Evolutionary conservation across 768 basidiomycete species (phyloP), one percentile per base, ranked within the genome.

Genomic region (Suillus weaverae): DNA sequence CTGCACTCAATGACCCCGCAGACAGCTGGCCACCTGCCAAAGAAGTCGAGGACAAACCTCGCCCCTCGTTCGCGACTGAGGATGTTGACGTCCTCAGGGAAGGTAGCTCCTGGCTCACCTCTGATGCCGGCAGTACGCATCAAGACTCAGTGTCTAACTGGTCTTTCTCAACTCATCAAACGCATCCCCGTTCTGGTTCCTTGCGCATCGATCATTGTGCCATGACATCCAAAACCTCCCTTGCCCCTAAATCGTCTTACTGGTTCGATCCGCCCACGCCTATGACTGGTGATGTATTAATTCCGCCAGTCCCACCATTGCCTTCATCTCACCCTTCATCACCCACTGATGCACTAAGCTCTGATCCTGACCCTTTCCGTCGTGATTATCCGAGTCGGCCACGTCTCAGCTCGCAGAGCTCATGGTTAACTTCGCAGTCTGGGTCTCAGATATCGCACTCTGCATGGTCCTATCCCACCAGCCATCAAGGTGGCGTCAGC

Each of bases 91-190:
- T 80, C 22, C 81, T 92, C 60, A 86, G 86, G 26, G 90, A 92
- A 68, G 89, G 90, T 60, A 86, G 85, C 57, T 91, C 90, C n/a
- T 92, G 91, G 90, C 85, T 92, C 65, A 90, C 91, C 0, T 91
- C 90, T 56, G 82, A 84, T 50, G 80, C 85, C 6, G 81, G 81
- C 67, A 80, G 80, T 20, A 82, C 84, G 62, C 81, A 81, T 51
- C 81, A 81, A 33, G 82, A 84, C 51, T 89, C 89, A 1, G 73
- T 85, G 33, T 91, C 89, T 9, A 84, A 84, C 20, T 91, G 89
- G 84, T 90, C 89, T 1, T 89, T 90, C 75, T 88, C 89, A 1
- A 90, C 89, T 2, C 85, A 86, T 69, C 83, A 86, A 56, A 86
- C 86, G 2, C 80, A 80, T 32, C 80, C 81, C 50, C 71, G 68